Conservation (phyloP, 2,329 filamentous ascomycete species). For the Xylariomycetidae sp. region DNA sequence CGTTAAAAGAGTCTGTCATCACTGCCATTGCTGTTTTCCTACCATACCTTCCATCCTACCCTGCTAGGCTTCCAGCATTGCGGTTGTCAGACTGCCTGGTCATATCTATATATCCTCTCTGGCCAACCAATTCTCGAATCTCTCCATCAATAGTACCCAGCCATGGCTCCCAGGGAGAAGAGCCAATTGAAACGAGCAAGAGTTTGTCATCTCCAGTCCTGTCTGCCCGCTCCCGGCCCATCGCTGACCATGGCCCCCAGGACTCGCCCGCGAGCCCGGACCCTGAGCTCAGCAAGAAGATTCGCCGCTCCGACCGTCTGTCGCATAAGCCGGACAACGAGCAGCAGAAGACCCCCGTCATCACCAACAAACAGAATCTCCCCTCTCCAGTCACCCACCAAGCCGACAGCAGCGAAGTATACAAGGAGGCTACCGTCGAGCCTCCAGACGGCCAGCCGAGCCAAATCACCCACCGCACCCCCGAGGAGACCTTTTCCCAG, state of each 20-base stretch:
- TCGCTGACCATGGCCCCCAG: constrained; percentile 17
- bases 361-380: constrained; percentile 54
- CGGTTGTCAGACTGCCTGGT: too few relatives aligned
- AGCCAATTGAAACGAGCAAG: constrained; percentile 78
- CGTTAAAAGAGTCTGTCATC: too few relatives aligned
- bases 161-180: constrained; percentile 64
- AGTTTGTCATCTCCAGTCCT: constrained; percentile 44
- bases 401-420: constrained; percentile 38
- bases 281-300: constrained; percentile 68
- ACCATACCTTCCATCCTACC: too few relatives aligned
- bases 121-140: too few relatives aligned
- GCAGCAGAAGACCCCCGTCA: constrained; percentile 51
- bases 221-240: constrained; percentile 8
- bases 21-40: too few relatives aligned
- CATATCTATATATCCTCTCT: too few relatives aligned
- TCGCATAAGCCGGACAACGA: constrained; percentile 42
- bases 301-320: constrained; percentile 69
- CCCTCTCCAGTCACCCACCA: constrained; percentile 73
- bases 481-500: constrained; percentile 40
- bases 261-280: constrained; percentile 50
- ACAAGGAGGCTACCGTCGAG: constrained; percentile 66
- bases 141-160: too few relatives aligned
- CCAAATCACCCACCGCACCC: constrained; percentile 45
- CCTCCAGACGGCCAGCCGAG: constrained; percentile 57
- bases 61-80: too few relatives aligned